A percentile compares a stretch with the other conserved stretches of the same genome.
Evolutionary conservation across 1,139 yeast genomes (phyloP).

Genomic region (Yamadazyma epiphylla): DNA sequence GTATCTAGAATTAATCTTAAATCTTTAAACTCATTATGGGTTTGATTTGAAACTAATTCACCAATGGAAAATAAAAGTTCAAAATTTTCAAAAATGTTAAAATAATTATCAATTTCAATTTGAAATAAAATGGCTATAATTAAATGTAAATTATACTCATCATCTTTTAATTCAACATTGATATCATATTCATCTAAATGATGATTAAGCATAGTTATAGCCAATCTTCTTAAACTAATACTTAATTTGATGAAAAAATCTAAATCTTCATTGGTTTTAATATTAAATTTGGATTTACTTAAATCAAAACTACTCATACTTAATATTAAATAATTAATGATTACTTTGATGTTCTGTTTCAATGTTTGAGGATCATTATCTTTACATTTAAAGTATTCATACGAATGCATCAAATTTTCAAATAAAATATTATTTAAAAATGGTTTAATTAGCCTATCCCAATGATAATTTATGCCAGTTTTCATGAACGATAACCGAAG

Average conservation of each 20-base stretch:
- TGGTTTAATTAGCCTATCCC: constrained; percentile 30
- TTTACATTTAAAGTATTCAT: constrained; percentile 1
- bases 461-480: constrained; percentile 19
- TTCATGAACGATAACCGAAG: constrained; percentile 21
- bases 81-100: constrained; percentile 40
- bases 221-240: constrained; percentile 36
- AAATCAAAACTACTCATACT: constrained; percentile 26
- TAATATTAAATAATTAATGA: constrained; percentile 22
- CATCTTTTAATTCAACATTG: constrained; percentile 15
- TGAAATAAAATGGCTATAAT: constrained; percentile 32
- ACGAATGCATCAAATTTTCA: constrained; percentile 19
- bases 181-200: constrained; percentile 44
- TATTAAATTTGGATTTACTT: constrained; percentile 9
- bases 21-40: constrained; percentile 14
- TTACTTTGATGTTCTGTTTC: constrained; percentile 20
- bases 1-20: constrained; percentile 16
- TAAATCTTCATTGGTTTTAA: constrained; percentile 14
- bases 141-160: constrained; percentile 22
- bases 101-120: constrained; percentile 34
- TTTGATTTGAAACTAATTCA: constrained; percentile 19
- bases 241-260: constrained; percentile 27
- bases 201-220: constrained; percentile 31
- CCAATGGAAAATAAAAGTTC: constrained; percentile 44
- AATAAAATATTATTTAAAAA: constrained; percentile 26
- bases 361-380: constrained; percentile 10